Evolutionary conservation across 257 asterid species (phyloP).

Genomic region (Solanum virginianum): DNA sequence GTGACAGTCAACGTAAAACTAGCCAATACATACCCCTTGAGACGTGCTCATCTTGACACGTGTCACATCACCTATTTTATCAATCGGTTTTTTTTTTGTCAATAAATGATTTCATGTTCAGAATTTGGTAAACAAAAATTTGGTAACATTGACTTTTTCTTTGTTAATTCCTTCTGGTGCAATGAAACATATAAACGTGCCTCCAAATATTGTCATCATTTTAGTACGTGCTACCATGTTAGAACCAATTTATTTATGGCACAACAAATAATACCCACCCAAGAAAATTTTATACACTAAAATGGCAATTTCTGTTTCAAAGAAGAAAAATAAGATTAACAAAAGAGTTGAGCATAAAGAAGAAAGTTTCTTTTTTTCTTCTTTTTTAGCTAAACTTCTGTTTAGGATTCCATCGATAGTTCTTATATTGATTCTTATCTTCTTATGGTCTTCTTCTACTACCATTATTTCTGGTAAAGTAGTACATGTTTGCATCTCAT

Average conservation of each 20-base stretch:
- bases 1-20: too few species aligned
- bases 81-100: neutral
- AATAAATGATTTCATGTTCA: neutral
- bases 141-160: neutral
- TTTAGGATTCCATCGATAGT: conserved; percentile 25
- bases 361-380: conserved; percentile 5
- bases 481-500: conserved; percentile 44
- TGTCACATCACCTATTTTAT: too few species aligned
- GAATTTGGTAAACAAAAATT: neutral
- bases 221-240: conserved; percentile 18
- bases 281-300: neutral
- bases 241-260: neutral
- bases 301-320: conserved; percentile 26
- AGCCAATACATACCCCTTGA: too few species aligned
- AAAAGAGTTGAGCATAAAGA: conserved; percentile 12
- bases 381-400: conserved; percentile 16
- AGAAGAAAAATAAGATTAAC: conserved; percentile 27
- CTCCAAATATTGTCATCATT: neutral
- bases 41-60: too few species aligned
- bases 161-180: neutral
- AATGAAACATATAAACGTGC: neutral
- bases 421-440: conserved; percentile 28
- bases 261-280: neutral
- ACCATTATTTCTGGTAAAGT: conserved; percentile 37
- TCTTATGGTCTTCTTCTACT: conserved; percentile 50